Conservation (phyloP, 352 stramenopile genomes). For the Globisporangium apiculatum region DNA sequence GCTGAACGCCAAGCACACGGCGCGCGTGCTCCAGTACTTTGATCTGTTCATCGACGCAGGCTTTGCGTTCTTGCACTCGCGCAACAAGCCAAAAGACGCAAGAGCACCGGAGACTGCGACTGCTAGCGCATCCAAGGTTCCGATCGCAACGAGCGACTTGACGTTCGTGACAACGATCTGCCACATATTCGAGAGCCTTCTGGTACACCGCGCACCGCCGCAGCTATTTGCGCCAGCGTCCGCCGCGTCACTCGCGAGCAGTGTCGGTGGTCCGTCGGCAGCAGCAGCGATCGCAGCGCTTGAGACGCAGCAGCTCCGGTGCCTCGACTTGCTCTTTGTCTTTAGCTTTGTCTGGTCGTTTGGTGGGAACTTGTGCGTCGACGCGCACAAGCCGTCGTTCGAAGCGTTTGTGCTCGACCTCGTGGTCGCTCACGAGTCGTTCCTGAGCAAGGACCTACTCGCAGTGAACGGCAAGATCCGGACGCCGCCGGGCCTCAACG, state of each 20-base stretch:
- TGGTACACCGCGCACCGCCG: constrained; percentile 26
- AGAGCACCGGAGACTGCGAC: not conserved
- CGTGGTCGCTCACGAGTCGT: constrained; percentile 34
- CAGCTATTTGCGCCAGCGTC: constrained; percentile 28
- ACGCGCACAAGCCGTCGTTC: constrained; percentile 28
- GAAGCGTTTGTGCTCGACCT: constrained; percentile 44
- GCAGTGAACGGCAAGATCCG: constrained; percentile 45
- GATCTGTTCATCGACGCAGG: constrained; percentile 54
- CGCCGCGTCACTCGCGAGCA: constrained; percentile 4
- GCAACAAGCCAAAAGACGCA: not conserved
- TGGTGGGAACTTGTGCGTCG: constrained; percentile 47
- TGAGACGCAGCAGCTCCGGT: constrained; percentile 44
- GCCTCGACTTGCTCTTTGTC: constrained; percentile 57
- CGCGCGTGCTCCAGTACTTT: constrained; percentile 44
- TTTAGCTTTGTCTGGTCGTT: constrained; percentile 74
- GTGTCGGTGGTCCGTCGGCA: constrained; percentile 7
- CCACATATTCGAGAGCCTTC: constrained; percentile 50
- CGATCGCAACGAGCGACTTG: constrained; percentile 41
- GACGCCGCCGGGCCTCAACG: constrained; percentile 27
- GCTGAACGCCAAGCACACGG: constrained; percentile 29
- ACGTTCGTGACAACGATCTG: constrained; percentile 44
- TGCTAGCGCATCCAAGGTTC: constrained; percentile 13
- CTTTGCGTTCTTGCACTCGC: constrained; percentile 35
- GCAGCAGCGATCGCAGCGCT: constrained; percentile 17
- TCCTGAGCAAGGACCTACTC: constrained; percentile 44